phyloP scores from a whole-genome alignment of 2,329 filamentous ascomycete genomes.

The Chaetomiaceae sp. region DNA sequence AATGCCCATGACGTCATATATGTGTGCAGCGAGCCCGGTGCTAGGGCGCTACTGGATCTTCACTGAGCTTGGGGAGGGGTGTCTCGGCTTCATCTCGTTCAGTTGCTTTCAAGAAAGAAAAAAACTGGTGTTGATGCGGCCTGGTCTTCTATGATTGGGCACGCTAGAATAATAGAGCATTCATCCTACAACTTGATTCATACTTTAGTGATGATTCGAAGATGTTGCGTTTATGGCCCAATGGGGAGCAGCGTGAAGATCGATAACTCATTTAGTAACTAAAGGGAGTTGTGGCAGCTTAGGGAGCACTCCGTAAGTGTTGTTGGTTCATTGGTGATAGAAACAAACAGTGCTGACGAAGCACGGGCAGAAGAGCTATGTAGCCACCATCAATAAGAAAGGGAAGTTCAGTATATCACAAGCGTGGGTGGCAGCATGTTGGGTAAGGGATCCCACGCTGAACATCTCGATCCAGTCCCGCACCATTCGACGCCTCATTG shows the following conservation, averaged over 20 bases:
- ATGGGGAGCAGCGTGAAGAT: no score
- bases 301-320: no score
- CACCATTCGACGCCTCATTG: slow-evolving; percentile 1
- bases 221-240: no score
- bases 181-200: no score
- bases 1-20: slow-evolving; percentile 92
- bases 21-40: slow-evolving; percentile 88
- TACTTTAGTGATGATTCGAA: no score
- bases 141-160: not conserved
- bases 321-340: no score
- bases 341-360: no score
- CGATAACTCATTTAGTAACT: no score
- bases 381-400: not conserved
- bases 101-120: not conserved
- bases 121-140: slow-evolving; percentile 1
- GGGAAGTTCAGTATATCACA: not conserved
- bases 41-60: slow-evolving; percentile 61
- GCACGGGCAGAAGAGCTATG: not conserved
- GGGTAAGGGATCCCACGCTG: not conserved
- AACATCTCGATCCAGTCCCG: not conserved
- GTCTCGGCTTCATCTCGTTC: not conserved
- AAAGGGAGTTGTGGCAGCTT: no score
- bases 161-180: not conserved
- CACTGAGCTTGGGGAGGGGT: not conserved
- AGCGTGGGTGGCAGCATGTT: not conserved